Evolutionary conservation across 2,329 filamentous ascomycete genomes (phyloP), one percentile per base, ranked within the genome.

Genomic region (Fusarium tricinctum): DNA sequence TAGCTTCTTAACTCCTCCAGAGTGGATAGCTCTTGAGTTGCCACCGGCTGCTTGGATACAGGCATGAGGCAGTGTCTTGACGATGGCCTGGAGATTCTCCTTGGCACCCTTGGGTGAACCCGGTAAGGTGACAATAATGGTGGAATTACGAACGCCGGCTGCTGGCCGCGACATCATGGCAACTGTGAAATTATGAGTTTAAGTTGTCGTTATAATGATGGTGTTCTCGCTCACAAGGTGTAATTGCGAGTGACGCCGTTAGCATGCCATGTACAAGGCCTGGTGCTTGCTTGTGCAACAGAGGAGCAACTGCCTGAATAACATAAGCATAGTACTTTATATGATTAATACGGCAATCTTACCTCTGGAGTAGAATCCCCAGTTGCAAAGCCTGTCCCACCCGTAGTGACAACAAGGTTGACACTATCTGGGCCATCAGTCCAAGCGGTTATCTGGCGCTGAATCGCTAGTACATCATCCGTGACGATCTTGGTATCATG

Each of bases 241-340:
- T 99, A 33, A 98, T 89, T 43, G 88, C 83, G 17, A 97, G 82
- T 1, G 95, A 98, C 20, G 92, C 85, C 8, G 94, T 85, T 42
- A 99, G 84, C 95, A 99, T 99, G 69, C 90, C 94, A 80, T 99
- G 94, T n/a, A 97, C 91, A 49, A 99, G 84, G 1, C 96, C 96
- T 1, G 94, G 89, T 0, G 96, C 96, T 78, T 95, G 89, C 76
- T 92, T 94, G 74, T 97, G 90, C 43, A 98, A 84, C 40, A 98
- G 80, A 7, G 90, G 88, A 15, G 85, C 81, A n/a, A 97, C 87
- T 50, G 94, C 94, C 91, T 38, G 7, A 26, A 58, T 17, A 35
- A 17, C n/a, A 14, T 39, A 9, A 38, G 35, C 35, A n/a, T n/a
- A n/a, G 15, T 17, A 1, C 3, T n/a, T 10, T n/a, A 17, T 10